These are phyloP conservation scores for Aspergillus sp. DNA, from an alignment of 2,329 filamentous ascomycete genomes.

Conservation along the genomic window DNA sequence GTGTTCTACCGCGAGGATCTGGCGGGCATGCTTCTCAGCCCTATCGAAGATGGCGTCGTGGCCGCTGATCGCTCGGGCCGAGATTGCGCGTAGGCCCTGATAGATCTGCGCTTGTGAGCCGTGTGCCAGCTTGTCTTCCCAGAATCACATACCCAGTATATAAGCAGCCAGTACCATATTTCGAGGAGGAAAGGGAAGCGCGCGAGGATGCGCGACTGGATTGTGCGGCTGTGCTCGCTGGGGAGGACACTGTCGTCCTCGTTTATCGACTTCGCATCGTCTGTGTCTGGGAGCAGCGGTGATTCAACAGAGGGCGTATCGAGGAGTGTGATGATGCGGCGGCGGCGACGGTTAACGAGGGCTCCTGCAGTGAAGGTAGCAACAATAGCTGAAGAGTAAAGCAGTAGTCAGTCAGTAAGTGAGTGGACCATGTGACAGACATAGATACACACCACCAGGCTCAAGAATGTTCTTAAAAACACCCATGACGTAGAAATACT, in stretches of 20 bases:
- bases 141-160: constrained; percentile 33
- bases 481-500: constrained; percentile 19
- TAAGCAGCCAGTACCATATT: constrained; percentile 40
- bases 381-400: constrained; percentile 18
- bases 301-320: constrained; percentile 20
- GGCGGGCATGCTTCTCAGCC: constrained; percentile 47
- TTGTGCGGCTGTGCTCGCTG: constrained; percentile 13
- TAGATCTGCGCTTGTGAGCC: constrained; percentile 38
- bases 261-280: constrained; percentile 6
- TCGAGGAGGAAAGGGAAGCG: constrained; percentile 38
- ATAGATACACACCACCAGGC: constrained; percentile 22
- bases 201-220: constrained; percentile 30
- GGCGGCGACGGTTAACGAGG: constrained; percentile 22
- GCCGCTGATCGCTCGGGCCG: constrained; percentile 47
- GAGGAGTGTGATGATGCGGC: constrained; percentile 5
- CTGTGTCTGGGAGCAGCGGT: constrained; percentile 17
- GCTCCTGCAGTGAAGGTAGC: constrained; percentile 20
- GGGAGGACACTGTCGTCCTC: constrained; percentile 1
- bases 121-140: not conserved
- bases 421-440: not conserved
- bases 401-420: not conserved
- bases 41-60: constrained; percentile 44
- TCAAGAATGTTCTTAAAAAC: constrained; percentile 21
- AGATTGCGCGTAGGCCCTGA: constrained; percentile 50
- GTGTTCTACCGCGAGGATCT: constrained; percentile 47